Base-by-base conservation (phyloP, 352 stramenopile genomes). In the Globisporangium camurandrum region DNA sequence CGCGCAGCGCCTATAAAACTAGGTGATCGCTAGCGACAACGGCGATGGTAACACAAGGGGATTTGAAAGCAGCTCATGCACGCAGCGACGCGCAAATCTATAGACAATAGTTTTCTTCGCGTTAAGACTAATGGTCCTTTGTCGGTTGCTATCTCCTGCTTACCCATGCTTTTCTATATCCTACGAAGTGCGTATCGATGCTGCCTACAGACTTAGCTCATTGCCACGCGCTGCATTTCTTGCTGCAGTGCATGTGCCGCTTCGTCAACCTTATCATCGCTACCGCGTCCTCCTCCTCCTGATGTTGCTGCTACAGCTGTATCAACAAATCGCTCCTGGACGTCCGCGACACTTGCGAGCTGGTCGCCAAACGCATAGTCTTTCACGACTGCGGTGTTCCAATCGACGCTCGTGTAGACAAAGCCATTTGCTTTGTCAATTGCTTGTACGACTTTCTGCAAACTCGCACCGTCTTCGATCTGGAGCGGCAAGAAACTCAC, bases 401-500 rank as follows among this genome's bases (percentile, higher is more conserved):
- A 91, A 50, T 91, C 76, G 27, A 88, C 71, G 34, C 61, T 75
- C 4, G 75, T 81, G 57, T 88, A 93, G 28, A 93, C 80, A 53
- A 77, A 93, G 24, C 82, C 82, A 38, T 86, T 93, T 26, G 75
- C 66, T 58, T 93, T 93, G 61, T 93, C 82, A 41, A 93, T 86
- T 5, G 69, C 75, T 22, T 72, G 67, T n/a, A 86, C 63, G 24
- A 89, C 50, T 7, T 73, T 75, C 50, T 87, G 65, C 14, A 93
- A 61, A 28, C 66, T 84, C 4, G 70, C 61, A 4, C 69, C 61
- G 62, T 91, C 80, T 33, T 93, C 66, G 47, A 93, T 93, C 56
- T 93, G 79, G 40, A 93, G 46, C 26, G 75, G 78, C 30, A 82
- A 47, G 56, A 93, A 93, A 47, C 72, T 88, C 58, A 93, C 82